Base-by-base conservation (phyloP, 306 rosid species). In the Oxytropis ochrocephala region DNA sequence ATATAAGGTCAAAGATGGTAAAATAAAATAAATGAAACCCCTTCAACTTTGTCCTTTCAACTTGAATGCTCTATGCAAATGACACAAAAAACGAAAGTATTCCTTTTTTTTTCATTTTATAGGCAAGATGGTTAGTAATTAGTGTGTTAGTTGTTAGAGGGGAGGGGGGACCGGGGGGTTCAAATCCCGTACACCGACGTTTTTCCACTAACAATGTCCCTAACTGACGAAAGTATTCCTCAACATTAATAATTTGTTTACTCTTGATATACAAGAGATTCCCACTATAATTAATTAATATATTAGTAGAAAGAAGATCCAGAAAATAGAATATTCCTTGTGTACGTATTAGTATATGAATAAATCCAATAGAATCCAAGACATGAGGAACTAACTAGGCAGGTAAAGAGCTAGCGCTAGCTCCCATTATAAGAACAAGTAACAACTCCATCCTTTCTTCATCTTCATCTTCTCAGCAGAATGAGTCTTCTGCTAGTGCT, bases 241-340 rank as follows among this genome's bases (percentile, higher is more conserved):
- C 53, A 56, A 0, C 1, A 30, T 19, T 27, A 27, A 19, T 43
- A 70, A 29, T 64, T 43, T 52, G 9, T 67, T 16, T 54, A 53
- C 32, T 51, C 24, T 35, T 44, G 29, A 61, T 14, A 48, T 67
- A 76, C 80, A 75, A 67, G 70, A 70, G 81, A 73, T 83, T 86
- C 87, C 81, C 75, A 56, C 63, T 30, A n/a, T n/a, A n/a, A n/a
- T n/a, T n/a, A n/a, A n/a, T n/a, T n/a, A n/a, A n/a, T n/a, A n/a
- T n/a, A n/a, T 5, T 51, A 52, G 7, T 11, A 21, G 35, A 11
- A 27, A 53, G 36, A 19, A 41, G 12, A 43, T 38, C 4, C 8
- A 73, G 16, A 27, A 11, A 51, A 50, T 41, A 49, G 83, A 44
- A 79, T 63, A 70, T 81, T 63, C 80, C 73, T 33, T 27, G 55